Percentiles rank a stretch among this genome's conserved stretches.
Conservation (phyloP, 495 filamentous ascomycete genomes). For the Talaromyces ruber region DNA sequence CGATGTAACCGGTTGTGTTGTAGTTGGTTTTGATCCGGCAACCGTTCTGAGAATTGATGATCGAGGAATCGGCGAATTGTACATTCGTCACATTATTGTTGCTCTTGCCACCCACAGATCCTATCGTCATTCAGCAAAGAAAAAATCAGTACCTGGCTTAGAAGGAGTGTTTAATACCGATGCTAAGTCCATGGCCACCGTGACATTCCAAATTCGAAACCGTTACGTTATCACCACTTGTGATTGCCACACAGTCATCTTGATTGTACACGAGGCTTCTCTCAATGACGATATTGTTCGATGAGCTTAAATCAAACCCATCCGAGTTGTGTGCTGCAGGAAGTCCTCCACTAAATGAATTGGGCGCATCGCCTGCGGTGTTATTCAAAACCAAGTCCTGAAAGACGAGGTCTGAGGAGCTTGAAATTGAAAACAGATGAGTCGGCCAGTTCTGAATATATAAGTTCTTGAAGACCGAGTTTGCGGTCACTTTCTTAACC, state of each 20-base stretch:
- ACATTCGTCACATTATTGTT: background rate
- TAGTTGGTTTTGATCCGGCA: slow-evolving; percentile 39
- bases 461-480: slow-evolving; percentile 25
- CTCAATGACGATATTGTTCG: background rate
- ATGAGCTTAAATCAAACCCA: background rate
- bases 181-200: slow-evolving; percentile 38
- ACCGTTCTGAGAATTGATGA: slow-evolving; percentile 21
- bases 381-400: slow-evolving; percentile 30
- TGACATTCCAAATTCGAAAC: slow-evolving; percentile 28
- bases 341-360: slow-evolving; percentile 17
- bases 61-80: background rate
- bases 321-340: background rate
- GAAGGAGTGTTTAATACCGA: slow-evolving; percentile 22
- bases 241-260: slow-evolving; percentile 39
- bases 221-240: slow-evolving; percentile 25
- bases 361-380: slow-evolving; percentile 32
- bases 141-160: background rate
- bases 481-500: slow-evolving; percentile 26
- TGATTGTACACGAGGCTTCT: slow-evolving; percentile 28
- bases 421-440: slow-evolving; percentile 29
- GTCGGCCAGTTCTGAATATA: slow-evolving; percentile 35
- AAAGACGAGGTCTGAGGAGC: slow-evolving; percentile 19
- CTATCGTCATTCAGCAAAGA: background rate
- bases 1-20: slow-evolving; percentile 24
- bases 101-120: background rate